Evolutionary conservation across 768 basidiomycete species (phyloP).

Genomic region (Collybia sordida): DNA sequence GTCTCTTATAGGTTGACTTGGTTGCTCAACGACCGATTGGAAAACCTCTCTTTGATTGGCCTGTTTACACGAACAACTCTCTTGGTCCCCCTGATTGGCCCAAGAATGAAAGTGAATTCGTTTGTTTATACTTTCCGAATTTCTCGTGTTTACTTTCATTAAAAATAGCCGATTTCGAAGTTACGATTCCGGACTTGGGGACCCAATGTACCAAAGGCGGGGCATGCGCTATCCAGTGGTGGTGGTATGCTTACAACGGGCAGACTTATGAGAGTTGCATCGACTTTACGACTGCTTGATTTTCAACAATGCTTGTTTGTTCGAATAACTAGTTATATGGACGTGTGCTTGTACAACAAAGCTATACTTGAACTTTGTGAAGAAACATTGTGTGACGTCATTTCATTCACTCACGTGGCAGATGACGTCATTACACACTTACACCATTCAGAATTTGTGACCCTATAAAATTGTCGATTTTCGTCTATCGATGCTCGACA

Average conservation of each 20-base stretch:
- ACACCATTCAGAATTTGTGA: too few species aligned
- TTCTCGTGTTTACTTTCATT: conserved; percentile 1
- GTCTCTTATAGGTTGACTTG: conserved; percentile 23
- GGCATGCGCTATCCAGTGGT: conserved; percentile 38
- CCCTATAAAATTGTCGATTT: too few species aligned
- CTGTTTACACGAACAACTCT: conserved; percentile 29
- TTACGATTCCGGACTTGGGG: conserved; percentile 30
- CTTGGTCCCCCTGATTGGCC: conserved; percentile 30
- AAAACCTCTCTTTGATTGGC: conserved; percentile 28
- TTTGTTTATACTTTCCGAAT: not conserved
- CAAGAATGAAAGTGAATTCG: conserved; percentile 31
- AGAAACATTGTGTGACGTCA: too few species aligned
- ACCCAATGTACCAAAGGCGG: conserved; percentile 25
- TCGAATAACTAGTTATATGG: too few species aligned
- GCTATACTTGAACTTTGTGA: too few species aligned
- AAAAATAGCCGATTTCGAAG: conserved; percentile 25
- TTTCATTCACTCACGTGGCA: too few species aligned
- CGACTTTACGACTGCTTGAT: conserved; percentile 23
- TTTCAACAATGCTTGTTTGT: too few species aligned
- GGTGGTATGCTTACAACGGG: conserved; percentile 28
- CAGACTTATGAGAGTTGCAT: conserved; percentile 37
- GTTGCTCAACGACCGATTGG: conserved; percentile 26
- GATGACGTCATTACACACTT: too few species aligned
- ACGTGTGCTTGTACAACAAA: too few species aligned
- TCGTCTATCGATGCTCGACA: too few species aligned